These are phyloP conservation scores for Pichia rugopelliculosa DNA, from an alignment of 805 yeast species.

Conservation along the genomic window DNA sequence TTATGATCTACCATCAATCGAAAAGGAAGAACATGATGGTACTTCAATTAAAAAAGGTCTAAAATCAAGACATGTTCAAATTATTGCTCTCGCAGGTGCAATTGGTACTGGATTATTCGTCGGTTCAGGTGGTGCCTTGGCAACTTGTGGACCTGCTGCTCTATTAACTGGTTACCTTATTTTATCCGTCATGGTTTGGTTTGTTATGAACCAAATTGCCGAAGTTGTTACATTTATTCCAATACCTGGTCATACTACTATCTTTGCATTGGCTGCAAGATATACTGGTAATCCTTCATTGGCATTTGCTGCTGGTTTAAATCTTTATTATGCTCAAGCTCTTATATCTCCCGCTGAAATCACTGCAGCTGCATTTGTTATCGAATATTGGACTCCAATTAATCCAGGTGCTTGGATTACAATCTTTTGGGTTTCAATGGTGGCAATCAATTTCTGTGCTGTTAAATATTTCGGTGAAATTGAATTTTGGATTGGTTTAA, in stretches of 20 bases:
- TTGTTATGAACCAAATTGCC: constrained; percentile 56
- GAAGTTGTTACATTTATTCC: constrained; percentile 60
- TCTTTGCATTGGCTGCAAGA: constrained; percentile 22
- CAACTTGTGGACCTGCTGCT: constrained; percentile 27
- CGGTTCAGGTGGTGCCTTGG: constrained; percentile 40
- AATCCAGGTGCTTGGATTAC: constrained; percentile 57
- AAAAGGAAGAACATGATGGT: not conserved
- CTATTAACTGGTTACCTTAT: constrained; percentile 54
- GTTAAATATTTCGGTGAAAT: constrained; percentile 35
- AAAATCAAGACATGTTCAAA: constrained; percentile 45
- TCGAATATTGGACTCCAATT: constrained; percentile 47
- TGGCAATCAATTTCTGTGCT: constrained; percentile 41
- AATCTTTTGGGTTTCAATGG: constrained; percentile 41
- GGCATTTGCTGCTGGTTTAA: constrained; percentile 31
- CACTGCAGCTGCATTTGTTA: constrained; percentile 54
- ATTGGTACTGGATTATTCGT: constrained; percentile 58
- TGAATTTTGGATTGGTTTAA: constrained; percentile 59
- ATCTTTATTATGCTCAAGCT: constrained; percentile 29
- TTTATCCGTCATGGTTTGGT: constrained; percentile 56
- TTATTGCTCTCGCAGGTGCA: constrained; percentile 66
- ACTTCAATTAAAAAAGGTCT: constrained; percentile 33
- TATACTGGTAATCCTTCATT: constrained; percentile 24
- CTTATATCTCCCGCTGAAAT: constrained; percentile 40
- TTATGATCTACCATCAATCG: not conserved
- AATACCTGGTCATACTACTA: constrained; percentile 43